phyloP scores from a whole-genome alignment of 2,329 filamentous ascomycete genomes.

The Aureobasidium sp. region DNA sequence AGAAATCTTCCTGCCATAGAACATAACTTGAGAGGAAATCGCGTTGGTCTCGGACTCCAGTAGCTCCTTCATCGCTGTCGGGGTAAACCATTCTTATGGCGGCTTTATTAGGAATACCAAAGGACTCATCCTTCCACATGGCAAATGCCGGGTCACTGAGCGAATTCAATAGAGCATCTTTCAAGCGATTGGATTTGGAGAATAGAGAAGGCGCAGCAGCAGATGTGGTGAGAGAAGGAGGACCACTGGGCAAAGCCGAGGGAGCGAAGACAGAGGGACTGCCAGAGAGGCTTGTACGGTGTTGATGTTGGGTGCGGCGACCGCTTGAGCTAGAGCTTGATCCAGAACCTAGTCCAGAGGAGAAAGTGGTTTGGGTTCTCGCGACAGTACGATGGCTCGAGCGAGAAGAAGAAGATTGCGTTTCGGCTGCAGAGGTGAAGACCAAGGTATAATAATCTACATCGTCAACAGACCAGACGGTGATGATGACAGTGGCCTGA shows the following conservation, averaged over 20 bases:
- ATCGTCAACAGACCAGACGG: constrained; percentile 61
- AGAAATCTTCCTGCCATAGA: constrained; percentile 60
- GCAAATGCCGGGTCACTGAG: constrained; percentile 67
- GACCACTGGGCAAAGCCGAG: constrained; percentile 22
- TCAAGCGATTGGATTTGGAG: constrained; percentile 66
- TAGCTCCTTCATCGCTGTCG: constrained; percentile 29
- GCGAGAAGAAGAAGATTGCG: constrained; percentile 9
- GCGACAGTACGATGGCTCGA: constrained; percentile 33
- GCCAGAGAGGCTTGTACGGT: constrained; percentile 3
- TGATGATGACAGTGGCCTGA: constrained; percentile 68
- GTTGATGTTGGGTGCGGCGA: constrained; percentile 14
- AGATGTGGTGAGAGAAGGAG: constrained; percentile 22
- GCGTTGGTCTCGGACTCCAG: constrained; percentile 30
- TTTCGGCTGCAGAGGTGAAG: constrained; percentile 52
- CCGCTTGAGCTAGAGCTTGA: constrained; percentile 29
- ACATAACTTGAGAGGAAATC: constrained; percentile 54
- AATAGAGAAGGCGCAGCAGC: constrained; percentile 54
- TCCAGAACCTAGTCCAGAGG: constrained; percentile 30
- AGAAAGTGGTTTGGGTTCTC: constrained; percentile 31
- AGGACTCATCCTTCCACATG: constrained; percentile 73
- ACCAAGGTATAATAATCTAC: constrained; percentile 66
- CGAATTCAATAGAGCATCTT: constrained; percentile 68
- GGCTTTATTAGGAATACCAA: constrained; percentile 65
- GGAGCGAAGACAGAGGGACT: constrained; percentile 14
- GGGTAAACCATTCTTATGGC: constrained; percentile 36